Conservation (phyloP, 2,329 filamentous ascomycete species). For the Aspergillus clavatus region DNA sequence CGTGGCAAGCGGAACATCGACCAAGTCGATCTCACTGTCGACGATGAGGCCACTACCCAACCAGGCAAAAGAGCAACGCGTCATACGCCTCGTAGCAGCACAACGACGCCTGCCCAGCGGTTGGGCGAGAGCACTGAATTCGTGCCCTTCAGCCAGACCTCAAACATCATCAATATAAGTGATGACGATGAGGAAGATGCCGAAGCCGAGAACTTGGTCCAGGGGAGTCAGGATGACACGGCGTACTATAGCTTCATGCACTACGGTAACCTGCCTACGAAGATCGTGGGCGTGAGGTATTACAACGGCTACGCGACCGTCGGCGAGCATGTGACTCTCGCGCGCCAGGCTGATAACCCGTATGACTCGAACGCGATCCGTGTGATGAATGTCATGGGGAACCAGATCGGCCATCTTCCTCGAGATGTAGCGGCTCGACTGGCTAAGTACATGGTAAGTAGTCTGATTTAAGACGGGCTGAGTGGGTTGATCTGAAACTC, state of each 20-base stretch:
- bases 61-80: conserved; percentile 9
- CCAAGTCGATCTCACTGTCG: conserved; percentile 26
- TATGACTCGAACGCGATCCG: conserved; percentile 74
- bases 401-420: conserved; percentile 76
- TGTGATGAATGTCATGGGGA: conserved; percentile 68
- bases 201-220: conserved; percentile 29
- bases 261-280: conserved; percentile 44
- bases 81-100: background rate
- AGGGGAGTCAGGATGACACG: conserved; percentile 33
- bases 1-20: conserved; percentile 21
- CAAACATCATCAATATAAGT: conserved; percentile 21
- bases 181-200: conserved; percentile 37
- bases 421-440: conserved; percentile 64
- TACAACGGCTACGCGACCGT: conserved; percentile 59
- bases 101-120: conserved; percentile 19
- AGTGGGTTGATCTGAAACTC: background rate
- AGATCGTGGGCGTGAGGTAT: conserved; percentile 59
- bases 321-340: conserved; percentile 60
- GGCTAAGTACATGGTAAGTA: conserved; percentile 62
- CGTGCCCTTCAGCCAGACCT: conserved; percentile 28
- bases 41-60: conserved; percentile 13
- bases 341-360: conserved; percentile 62
- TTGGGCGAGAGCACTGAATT: conserved; percentile 27
- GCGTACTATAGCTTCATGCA: conserved; percentile 31
- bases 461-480: background rate